Base-by-base conservation (phyloP, 2,329 filamentous ascomycete genomes). In the Aspergillus caelatus region DNA sequence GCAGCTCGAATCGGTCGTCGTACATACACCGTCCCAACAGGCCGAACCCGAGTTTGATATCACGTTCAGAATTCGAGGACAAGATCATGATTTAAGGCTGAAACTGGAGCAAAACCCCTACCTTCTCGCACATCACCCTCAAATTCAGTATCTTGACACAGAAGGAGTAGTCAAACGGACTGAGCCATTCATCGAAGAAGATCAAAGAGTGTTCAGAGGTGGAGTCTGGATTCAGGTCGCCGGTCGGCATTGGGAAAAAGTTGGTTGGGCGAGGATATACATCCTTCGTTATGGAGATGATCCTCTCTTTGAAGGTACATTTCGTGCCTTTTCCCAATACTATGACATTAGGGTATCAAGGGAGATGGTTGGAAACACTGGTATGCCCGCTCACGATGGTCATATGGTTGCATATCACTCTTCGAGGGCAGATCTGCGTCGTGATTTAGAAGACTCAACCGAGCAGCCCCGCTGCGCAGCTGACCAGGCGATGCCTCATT, bases 181-280 rank as follows among this genome's bases (percentile, higher is more conserved):
- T 1, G 61, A 66, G 16, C 5, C 19, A 3, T 39, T 66, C 6
- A 14, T 34, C 2, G 50, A 30, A 11, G 26, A 45, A 1, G 41
- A 34, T 1, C 21, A 62, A 4, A 62, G 41, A 4, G 58, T 66
- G 0, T 63, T 64, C 39, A 57, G 50, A 21, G 67, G 67, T 0
- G 11, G 8, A 1, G 65, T 58, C 2, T 52, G 54, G n/a, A 8
- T 39, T 14, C 28, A 30, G 16, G 21, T 10, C 0, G 4, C 14
- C 1, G 46, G 21, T 26, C 43, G 4, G 5, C 10, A 5, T 16
- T 60, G 59, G 60, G 7, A 60, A 2, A 36, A 46, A 4, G 62
- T 52, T 19, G 67, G 67, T 3, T 64, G 67, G 63, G 57, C 67
- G 1, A 52, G 67, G 5, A 61, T 68, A 54, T 64, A 48, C 39